phyloP scores from a whole-genome alignment of 805 yeast genomes.

The Grigorovia yakushimaensis region DNA sequence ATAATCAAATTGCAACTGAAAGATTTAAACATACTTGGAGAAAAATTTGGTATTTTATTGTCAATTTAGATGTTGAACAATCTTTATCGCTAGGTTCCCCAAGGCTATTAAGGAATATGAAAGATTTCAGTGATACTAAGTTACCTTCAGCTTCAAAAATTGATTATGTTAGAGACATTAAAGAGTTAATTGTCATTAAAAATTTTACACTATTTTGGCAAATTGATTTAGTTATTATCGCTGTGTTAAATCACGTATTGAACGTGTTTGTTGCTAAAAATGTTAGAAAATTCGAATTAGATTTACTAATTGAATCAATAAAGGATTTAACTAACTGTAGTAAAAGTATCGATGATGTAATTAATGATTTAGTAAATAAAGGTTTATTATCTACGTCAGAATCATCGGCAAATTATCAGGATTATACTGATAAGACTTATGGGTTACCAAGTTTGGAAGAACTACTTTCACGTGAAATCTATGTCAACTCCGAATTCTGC shows the following conservation, averaged over 20 bases:
- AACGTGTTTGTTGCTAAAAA: constrained; percentile 31
- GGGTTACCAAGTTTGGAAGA: constrained; percentile 26
- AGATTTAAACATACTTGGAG: constrained; percentile 42
- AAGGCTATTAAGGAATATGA: constrained; percentile 30
- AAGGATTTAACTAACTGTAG: constrained; percentile 28
- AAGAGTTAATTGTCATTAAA: constrained; percentile 39
- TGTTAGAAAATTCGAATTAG: constrained; percentile 34
- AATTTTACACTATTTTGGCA: constrained; percentile 39
- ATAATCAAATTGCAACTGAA: constrained; percentile 23
- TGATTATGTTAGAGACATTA: constrained; percentile 30
- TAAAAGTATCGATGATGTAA: constrained; percentile 21
- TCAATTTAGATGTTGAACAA: constrained; percentile 35
- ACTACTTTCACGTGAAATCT: constrained; percentile 10
- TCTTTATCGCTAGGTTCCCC: constrained; percentile 35
- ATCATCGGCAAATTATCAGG: constrained; percentile 21
- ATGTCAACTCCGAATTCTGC: constrained; percentile 7
- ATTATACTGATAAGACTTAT: constrained; percentile 23
- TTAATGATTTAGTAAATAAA: constrained; percentile 20
- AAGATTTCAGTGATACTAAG: constrained; percentile 35
- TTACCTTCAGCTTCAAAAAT: constrained; percentile 33
- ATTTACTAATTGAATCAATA: constrained; percentile 28
- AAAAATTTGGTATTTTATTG: constrained; percentile 46
- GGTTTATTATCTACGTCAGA: constrained; percentile 26
- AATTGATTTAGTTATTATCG: constrained; percentile 34
- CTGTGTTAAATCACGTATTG: constrained; percentile 26